Base-by-base conservation (phyloP, 495 filamentous ascomycete genomes). In the Penicillium manginii region DNA sequence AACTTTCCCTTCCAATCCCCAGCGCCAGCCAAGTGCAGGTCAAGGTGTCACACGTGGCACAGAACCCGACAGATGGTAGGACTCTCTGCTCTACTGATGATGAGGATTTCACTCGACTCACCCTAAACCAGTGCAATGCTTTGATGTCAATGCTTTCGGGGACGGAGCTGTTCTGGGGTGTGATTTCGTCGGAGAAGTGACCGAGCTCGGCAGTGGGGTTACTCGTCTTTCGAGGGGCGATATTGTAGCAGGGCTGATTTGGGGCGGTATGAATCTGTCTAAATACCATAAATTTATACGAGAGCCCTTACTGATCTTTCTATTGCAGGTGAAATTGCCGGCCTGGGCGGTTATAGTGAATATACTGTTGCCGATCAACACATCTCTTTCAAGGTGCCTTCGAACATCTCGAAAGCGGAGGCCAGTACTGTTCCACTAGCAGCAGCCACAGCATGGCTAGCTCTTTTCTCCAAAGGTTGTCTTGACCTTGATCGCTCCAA, bases 181-280 rank as follows among this genome's bases (percentile, higher is more conserved):
- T 55, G 85, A 88, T 57, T 72, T 82, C 21, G 73, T 81, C 2
- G 85, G 85, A 35, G 72, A 75, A 4, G 70, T 87, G 15, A 70
- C 23, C 23, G 23, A 26, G 23, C 23, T 26, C 23, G 23, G 23
- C 1, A 26, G 23, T 26, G 23, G 23, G 23, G 23, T 26, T 26
- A 26, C 23, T 26, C 7, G 23, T 26, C 23, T 26, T 26, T 26
- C 23, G 3, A 26, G 23, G 23, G 23, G 23, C 7, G 23, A 26
- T 26, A 26, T 26, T 26, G 23, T 26, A 26, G 23, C 23, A 4
- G 23, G 23, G 4, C 23, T 26, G 66, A 9, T 37, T 37, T 37
- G 14, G 14, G 10, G 33, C 12, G 33, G 14, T 37, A 12, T 3
- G 14, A 15, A 37, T 17, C 29, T 29, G 17, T 56, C 53, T 26